These are phyloP conservation scores for Mucor plumbeus DNA, from an alignment of 371 early-diverging fungal species.

Conservation along the genomic window DNA sequence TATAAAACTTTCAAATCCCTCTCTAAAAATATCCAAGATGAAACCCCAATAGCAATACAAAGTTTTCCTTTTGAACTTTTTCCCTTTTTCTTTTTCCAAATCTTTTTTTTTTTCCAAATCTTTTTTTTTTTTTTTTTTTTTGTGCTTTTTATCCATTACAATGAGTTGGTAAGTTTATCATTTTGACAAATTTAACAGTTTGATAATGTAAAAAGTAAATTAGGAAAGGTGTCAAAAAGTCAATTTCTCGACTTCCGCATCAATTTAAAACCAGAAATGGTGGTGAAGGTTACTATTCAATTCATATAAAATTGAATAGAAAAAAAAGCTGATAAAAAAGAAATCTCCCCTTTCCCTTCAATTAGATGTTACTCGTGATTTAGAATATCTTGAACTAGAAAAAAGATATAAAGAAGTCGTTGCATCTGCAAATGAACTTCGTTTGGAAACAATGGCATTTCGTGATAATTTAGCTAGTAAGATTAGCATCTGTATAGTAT, in stretches of 20 bases:
- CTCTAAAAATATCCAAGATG: neutral
- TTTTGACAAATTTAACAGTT: neutral
- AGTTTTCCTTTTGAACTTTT: too few relatives aligned
- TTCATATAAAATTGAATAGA: neutral
- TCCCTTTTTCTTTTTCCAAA: neutral
- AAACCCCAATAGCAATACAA: neutral
- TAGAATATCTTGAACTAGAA: conserved; percentile 16
- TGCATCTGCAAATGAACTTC: conserved; percentile 13
- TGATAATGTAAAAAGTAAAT: neutral
- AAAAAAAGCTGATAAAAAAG: neutral
- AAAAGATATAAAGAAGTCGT: conserved; percentile 13
- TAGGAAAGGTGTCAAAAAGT: conserved; percentile 40
- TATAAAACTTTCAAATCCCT: neutral
- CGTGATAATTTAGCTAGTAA: conserved; percentile 22
- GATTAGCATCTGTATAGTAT: neutral
- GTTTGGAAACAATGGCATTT: conserved; percentile 10
- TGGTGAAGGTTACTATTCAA: conserved; percentile 16
- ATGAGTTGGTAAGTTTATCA: conserved; percentile 11
- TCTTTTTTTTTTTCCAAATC: neutral
- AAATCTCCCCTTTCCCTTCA: neutral
- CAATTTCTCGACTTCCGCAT: conserved; percentile 34
- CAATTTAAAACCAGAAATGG: conserved; percentile 31
- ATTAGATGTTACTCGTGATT: conserved; percentile 19
- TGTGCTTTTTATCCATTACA: neutral
- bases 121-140: conserved; percentile 12